phyloP scores from a whole-genome alignment of 345 rosid genomes.

The Conringia planisiliqua region DNA sequence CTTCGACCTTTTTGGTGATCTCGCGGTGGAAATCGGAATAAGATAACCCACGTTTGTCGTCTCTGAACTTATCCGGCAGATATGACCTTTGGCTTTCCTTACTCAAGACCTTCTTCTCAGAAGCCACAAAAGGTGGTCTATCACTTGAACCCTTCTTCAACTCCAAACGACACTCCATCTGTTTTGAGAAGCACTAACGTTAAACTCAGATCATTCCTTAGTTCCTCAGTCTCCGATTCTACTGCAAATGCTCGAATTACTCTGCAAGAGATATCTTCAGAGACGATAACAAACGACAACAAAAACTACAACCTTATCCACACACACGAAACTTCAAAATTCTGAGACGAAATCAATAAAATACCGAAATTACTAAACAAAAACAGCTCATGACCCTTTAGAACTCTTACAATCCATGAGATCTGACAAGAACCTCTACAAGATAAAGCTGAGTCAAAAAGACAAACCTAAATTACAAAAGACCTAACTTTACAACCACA shows the following conservation, averaged over 20 bases:
- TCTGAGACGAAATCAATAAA: background rate
- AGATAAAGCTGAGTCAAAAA: background rate
- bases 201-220: slow-evolving; percentile 11
- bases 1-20: slow-evolving; percentile 41
- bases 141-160: slow-evolving; percentile 33
- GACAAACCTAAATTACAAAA: background rate
- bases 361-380: background rate
- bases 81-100: slow-evolving; percentile 31
- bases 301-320: background rate
- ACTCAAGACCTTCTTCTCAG: slow-evolving; percentile 28
- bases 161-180: slow-evolving; percentile 45
- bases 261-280: background rate
- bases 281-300: background rate
- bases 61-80: slow-evolving; percentile 41
- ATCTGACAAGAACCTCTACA: slow-evolving; percentile 19
- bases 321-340: background rate
- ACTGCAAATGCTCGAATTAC: background rate
- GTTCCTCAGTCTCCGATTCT: slow-evolving; percentile 6
- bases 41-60: slow-evolving; percentile 41
- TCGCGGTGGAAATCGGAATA: slow-evolving; percentile 49
- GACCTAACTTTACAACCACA: background rate
- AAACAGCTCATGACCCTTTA: background rate
- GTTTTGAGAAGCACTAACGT: slow-evolving; percentile 1
- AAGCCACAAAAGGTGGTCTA: slow-evolving; percentile 30
- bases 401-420: background rate